These are phyloP conservation scores for Pythium grandisporangium DNA, from an alignment of 352 stramenopile species.

Conservation along the genomic window DNA sequence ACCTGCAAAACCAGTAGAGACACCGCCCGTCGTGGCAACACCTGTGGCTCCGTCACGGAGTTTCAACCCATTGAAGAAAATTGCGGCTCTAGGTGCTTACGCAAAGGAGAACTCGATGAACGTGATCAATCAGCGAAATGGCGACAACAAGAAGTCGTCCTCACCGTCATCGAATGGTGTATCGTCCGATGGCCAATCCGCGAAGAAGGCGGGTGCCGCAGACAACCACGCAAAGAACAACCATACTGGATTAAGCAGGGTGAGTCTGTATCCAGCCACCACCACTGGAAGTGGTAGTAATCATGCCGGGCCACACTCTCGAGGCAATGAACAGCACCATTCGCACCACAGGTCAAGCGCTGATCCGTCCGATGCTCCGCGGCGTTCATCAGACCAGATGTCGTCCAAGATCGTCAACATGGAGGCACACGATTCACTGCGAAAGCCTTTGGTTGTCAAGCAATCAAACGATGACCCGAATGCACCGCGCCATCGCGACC, in stretches of 20 bases:
- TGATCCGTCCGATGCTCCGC: neutral
- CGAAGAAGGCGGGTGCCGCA: slow-evolving; percentile 10
- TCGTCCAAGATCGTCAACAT: slow-evolving; percentile 17
- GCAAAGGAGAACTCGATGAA: slow-evolving; percentile 23
- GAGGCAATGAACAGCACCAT: neutral
- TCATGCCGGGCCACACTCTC: no score
- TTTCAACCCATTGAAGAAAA: slow-evolving; percentile 22
- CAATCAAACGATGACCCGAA: neutral
- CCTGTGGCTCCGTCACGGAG: slow-evolving; percentile 6
- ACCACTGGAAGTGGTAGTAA: no score
- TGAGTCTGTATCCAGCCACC: neutral
- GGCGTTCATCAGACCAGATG: neutral
- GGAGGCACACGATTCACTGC: slow-evolving; percentile 9
- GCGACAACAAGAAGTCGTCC: slow-evolving; percentile 5
- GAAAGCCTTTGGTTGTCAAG: slow-evolving; percentile 8
- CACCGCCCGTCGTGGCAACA: neutral
- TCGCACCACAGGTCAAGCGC: no score
- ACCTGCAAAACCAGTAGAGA: neutral
- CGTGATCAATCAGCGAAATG: slow-evolving; percentile 14
- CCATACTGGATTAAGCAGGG: neutral
- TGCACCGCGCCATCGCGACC: neutral
- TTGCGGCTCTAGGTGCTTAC: slow-evolving; percentile 14
- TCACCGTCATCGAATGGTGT: no score
- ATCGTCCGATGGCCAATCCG: slow-evolving; percentile 3
- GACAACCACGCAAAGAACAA: neutral